Evolutionary conservation across 2,329 filamentous ascomycete genomes (phyloP), one percentile per base, ranked within the genome.

Genomic region (Pseudopithomyces chartarum): DNA sequence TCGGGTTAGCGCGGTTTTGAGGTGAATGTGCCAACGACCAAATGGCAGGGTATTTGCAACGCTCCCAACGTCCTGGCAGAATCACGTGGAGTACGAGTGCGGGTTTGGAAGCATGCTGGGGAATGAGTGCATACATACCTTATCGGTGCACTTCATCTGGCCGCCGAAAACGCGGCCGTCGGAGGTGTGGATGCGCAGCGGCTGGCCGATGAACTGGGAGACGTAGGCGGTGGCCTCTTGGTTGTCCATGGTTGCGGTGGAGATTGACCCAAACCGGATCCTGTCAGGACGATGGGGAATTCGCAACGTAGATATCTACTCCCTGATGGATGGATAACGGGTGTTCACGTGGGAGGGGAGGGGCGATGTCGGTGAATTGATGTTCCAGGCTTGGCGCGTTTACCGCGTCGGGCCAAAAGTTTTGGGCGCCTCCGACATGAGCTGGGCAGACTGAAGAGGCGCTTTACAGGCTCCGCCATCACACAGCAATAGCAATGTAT

Each of bases 131-230:
- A 40, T 15, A 82, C 85, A 49, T 79, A 96, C 92, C 57, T 90
- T 87, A 80, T 99, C 95, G 29, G 93, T 97, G 80, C 95, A 99
- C 78, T 96, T 97, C 79, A 99, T 90, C 61, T 87, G 84, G 19
- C 95, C 95, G 54, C 92, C 86, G 76, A 98, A 99, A 74, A 97
- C 87, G 58, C 95, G 90, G 15, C 86, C 87, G 73, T 98, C 94
- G 4, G 87, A 90, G 13, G 90, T 91, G 66, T 90, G 85, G 53
- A 98, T 80, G 56, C 92, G 88, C 33, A 98, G 79, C 38, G 86
- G 90, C 74, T 91, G 91, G 74, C 90, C 90, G 51, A 96, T 81
- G 49, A 96, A 85, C 22, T 87, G 85, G 33, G 77, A 74, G 26
- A 91, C 81, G 68, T 85, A 90, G 42, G 75, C 69, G 55, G 79